Conservation (phyloP, 1,139 yeast genomes). For the Groenewaldozyma sp. region DNA sequence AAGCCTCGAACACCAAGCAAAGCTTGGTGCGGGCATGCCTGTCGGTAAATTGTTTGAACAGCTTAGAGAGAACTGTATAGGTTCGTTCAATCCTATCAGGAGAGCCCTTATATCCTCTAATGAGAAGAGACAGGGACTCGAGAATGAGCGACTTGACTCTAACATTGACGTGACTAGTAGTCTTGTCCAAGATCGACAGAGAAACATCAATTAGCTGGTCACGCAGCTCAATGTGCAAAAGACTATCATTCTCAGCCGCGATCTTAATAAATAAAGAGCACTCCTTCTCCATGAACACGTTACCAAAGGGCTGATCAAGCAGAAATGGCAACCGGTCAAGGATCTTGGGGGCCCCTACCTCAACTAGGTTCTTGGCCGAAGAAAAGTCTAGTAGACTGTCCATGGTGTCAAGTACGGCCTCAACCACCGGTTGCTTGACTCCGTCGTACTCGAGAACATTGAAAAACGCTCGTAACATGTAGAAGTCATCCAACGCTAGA, state of each 20-base stretch:
- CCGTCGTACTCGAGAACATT: constrained; percentile 43
- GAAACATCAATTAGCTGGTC: constrained; percentile 49
- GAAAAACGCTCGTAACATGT: constrained; percentile 49
- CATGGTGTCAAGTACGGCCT: constrained; percentile 49
- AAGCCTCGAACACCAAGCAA: constrained; percentile 47
- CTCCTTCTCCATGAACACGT: constrained; percentile 39
- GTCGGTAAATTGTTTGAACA: constrained; percentile 52
- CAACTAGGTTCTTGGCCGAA: constrained; percentile 30
- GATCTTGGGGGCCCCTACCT: constrained; percentile 24
- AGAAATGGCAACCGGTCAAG: constrained; percentile 22
- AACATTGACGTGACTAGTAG: constrained; percentile 44
- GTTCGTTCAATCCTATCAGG: constrained; percentile 46
- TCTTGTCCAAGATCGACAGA: constrained; percentile 54
- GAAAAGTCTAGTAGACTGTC: constrained; percentile 36
- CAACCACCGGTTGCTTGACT: constrained; percentile 61
- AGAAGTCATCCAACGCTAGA: constrained; percentile 38
- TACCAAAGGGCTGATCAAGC: constrained; percentile 16
- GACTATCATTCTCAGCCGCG: constrained; percentile 51
- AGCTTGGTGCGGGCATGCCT: constrained; percentile 52
- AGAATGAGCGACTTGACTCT: constrained; percentile 52
- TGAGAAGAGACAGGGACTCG: constrained; percentile 45
- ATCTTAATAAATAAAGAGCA: constrained; percentile 46
- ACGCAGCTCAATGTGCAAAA: constrained; percentile 50
- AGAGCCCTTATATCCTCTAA: constrained; percentile 45
- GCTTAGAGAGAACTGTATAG: constrained; percentile 47